These are phyloP conservation scores for Saccharum officinarum DNA, from an alignment of 176 grass and related monocot species.

Conservation along the genomic window DNA sequence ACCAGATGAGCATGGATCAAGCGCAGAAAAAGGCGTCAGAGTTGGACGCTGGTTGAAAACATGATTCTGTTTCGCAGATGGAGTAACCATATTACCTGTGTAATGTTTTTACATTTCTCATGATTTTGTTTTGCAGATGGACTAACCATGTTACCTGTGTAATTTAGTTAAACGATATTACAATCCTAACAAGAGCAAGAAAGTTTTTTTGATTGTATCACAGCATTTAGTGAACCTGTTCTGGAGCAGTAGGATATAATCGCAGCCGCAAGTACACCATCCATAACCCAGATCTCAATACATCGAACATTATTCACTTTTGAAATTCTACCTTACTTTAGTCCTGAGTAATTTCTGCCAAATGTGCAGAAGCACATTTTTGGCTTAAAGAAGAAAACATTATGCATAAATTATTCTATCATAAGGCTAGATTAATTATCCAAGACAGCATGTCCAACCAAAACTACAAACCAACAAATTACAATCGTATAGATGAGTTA, in stretches of 20 bases:
- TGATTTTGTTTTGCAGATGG: neutral
- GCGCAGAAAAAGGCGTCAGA: neutral
- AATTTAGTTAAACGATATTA: neutral
- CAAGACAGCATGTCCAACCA: slow-evolving; percentile 19
- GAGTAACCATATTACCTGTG: neutral
- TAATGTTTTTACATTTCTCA: neutral
- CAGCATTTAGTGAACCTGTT: neutral
- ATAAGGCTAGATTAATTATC: slow-evolving; percentile 1
- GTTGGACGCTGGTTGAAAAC: neutral
- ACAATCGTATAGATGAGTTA: slow-evolving; percentile 36
- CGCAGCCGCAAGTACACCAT: neutral
- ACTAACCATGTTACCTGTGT: neutral
- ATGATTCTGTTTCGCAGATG: neutral
- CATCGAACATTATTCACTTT: neutral
- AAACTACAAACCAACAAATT: slow-evolving; percentile 46
- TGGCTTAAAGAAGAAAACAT: neutral
- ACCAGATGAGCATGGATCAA: neutral
- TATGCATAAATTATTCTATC: slow-evolving; percentile 25
- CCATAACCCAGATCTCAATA: neutral
- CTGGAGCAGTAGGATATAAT: neutral
- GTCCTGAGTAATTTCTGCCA: neutral
- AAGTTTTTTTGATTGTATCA: neutral
- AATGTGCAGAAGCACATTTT: neutral
- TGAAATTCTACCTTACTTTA: neutral
- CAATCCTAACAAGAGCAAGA: neutral